A percentile compares a stretch with the other conserved stretches of the same genome.
Conservation (phyloP, 352 stramenopile species). For the Pythium apleroticum region DNA sequence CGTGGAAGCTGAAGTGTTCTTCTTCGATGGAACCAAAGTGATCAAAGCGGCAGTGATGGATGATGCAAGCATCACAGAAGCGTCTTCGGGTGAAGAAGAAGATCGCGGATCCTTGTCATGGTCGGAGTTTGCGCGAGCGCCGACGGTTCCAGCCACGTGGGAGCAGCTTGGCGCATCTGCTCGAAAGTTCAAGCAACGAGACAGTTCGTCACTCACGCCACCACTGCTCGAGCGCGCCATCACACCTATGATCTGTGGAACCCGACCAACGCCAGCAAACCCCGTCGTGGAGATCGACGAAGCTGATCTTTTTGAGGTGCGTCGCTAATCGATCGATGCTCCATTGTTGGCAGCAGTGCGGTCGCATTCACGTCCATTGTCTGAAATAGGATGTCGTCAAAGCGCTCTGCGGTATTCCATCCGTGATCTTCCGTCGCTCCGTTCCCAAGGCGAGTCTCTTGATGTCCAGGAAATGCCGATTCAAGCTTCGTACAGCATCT, state of each 20-base stretch:
- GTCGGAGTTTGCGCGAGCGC: neutral
- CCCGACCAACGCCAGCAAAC: neutral
- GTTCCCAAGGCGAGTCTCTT: constrained; percentile 39
- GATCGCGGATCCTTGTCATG: constrained; percentile 12
- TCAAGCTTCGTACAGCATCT: constrained; percentile 46
- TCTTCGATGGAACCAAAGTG: constrained; percentile 39
- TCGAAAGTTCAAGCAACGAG: neutral
- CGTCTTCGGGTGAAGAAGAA: constrained; percentile 20
- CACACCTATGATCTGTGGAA: neutral
- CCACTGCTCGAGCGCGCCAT: neutral
- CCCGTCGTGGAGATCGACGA: constrained; percentile 47
- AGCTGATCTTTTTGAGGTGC: constrained; percentile 57
- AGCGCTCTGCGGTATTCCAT: constrained; percentile 65
- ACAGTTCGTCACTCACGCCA: neutral
- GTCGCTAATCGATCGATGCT: neutral
- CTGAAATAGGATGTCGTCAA: constrained; percentile 53
- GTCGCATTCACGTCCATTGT: too few relatives aligned
- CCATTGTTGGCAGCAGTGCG: neutral
- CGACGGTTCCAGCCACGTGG: constrained; percentile 14
- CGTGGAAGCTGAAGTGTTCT: constrained; percentile 34
- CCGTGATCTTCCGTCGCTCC: constrained; percentile 50
- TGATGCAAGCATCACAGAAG: constrained; percentile 18
- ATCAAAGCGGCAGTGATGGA: constrained; percentile 17
- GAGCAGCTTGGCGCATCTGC: constrained; percentile 14
- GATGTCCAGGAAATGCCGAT: constrained; percentile 38